These are phyloP conservation scores for Suhomyces atakaporum DNA, from an alignment of 1,139 yeast genomes.

Conservation along the genomic window DNA sequence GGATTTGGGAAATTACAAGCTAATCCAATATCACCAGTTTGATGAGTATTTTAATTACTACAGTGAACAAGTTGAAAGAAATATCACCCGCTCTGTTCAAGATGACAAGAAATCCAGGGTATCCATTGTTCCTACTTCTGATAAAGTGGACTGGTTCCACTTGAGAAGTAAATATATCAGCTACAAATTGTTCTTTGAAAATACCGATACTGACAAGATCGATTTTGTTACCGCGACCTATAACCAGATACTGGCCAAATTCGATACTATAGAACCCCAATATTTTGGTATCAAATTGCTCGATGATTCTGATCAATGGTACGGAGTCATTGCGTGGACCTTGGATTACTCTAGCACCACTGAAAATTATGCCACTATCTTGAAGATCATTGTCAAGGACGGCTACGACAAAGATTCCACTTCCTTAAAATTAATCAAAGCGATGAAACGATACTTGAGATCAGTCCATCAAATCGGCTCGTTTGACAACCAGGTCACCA, in stretches of 20 bases:
- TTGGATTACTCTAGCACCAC: constrained; percentile 33
- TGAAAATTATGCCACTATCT: constrained; percentile 31
- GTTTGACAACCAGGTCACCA: constrained; percentile 13
- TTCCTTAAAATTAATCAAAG: constrained; percentile 26
- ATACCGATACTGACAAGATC: constrained; percentile 15
- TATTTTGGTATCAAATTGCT: constrained; percentile 35
- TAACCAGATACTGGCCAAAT: constrained; percentile 25
- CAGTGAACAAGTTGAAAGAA: constrained; percentile 21
- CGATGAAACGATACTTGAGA: constrained; percentile 24
- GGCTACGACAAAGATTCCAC: constrained; percentile 21
- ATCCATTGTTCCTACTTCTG: constrained; percentile 31
- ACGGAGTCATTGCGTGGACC: constrained; percentile 44
- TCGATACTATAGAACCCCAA: constrained; percentile 27
- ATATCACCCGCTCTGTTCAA: constrained; percentile 20
- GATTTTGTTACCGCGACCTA: constrained; percentile 29
- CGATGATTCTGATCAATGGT: constrained; percentile 18
- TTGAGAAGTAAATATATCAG: constrained; percentile 42
- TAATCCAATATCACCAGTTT: constrained; percentile 36
- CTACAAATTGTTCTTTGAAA: constrained; percentile 28
- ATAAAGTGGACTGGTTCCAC: constrained; percentile 48
- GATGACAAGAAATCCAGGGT: constrained; percentile 34
- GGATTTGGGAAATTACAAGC: constrained; percentile 15
- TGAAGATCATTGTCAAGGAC: constrained; percentile 29
- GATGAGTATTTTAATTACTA: constrained; percentile 27
- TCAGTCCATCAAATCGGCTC: constrained; percentile 3